Base-by-base conservation (phyloP, 495 filamentous ascomycete genomes). In the Parmelia sp. region DNA sequence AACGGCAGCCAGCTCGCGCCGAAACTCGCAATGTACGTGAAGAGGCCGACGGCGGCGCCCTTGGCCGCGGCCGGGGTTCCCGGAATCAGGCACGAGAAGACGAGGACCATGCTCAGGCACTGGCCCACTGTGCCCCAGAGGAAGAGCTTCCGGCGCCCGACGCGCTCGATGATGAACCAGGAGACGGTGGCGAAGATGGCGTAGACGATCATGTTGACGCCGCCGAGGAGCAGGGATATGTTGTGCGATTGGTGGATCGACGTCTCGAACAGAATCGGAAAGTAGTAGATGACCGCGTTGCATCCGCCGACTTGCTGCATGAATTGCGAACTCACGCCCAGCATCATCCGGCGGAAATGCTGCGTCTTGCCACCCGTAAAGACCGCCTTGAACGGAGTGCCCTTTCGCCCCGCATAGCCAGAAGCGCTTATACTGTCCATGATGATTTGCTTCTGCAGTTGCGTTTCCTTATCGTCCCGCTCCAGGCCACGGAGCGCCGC, bases 121-220 rank as follows among this genome's bases (percentile, higher is more conserved):
- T 91, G 89, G 0, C 89, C 89, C 14, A 88, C 64, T 35, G 84
- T 86, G 35, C 89, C 89, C 58, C 79, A 80, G 5, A 91, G 73
- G 74, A 88, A 90, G 37, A 92, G 77, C 60, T 89, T 88, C 17
- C 89, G 82, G 14, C 89, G 82, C 31, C 89, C 89, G 40, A 86
- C 83, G 21, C 80, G 82, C 78, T 92, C 89, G 62, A 92, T 86
- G 70, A 89, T 83, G 75, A 91, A 92, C 87, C 88, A 92, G 0
- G 89, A 91, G 51, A 85, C 82, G 0, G 88, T 91, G 7, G 87
- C 82, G 66, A 89, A 91, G 64, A 91, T 83, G 19, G 87, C 78
- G 71, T 95, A 93, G 37, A 92, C 84, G 29, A 90, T 81, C 79
- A 90, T 87, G 77, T 90, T 92, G 45, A 92, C 82, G 71, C 90